Conservation (phyloP, 2,329 filamentous ascomycete genomes). For the Verticillium nubilum region DNA sequence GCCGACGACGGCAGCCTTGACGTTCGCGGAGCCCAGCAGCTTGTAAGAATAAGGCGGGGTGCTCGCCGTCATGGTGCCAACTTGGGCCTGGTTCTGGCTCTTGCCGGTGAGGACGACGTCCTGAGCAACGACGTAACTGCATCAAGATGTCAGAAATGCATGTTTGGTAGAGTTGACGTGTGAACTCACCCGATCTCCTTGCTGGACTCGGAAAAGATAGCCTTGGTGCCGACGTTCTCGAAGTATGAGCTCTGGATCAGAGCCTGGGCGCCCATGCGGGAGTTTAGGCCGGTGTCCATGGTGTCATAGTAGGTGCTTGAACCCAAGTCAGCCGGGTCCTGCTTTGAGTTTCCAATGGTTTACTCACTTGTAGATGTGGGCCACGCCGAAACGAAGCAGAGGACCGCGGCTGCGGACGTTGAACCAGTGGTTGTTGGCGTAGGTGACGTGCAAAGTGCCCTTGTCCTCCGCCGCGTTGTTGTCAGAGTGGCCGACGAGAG, state of each 20-base stretch:
- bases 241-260: constrained; percentile 47
- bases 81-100: constrained; percentile 38
- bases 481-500: constrained; percentile 51
- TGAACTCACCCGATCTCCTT: constrained; percentile 16
- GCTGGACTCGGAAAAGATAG: constrained; percentile 17
- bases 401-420: constrained; percentile 58
- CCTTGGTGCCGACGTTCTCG: constrained; percentile 28
- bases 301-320: constrained; percentile 1
- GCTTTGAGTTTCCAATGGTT: too few relatives aligned
- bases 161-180: background rate
- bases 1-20: constrained; percentile 30
- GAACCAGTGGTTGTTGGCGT: constrained; percentile 55
- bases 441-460: constrained; percentile 54
- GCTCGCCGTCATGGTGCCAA: constrained; percentile 38
- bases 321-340: background rate
- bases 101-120: constrained; percentile 33
- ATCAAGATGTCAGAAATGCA: background rate
- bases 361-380: constrained; percentile 45
- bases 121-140: constrained; percentile 25
- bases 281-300: constrained; percentile 38
- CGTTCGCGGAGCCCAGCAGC: constrained; percentile 33
- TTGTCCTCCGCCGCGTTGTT: constrained; percentile 47
- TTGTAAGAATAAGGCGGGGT: constrained; percentile 41
- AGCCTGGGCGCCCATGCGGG: constrained; percentile 43
- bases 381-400: constrained; percentile 56